Base-by-base conservation (phyloP, 2,329 filamentous ascomycete genomes). In the Phialocephala subalpina region DNA sequence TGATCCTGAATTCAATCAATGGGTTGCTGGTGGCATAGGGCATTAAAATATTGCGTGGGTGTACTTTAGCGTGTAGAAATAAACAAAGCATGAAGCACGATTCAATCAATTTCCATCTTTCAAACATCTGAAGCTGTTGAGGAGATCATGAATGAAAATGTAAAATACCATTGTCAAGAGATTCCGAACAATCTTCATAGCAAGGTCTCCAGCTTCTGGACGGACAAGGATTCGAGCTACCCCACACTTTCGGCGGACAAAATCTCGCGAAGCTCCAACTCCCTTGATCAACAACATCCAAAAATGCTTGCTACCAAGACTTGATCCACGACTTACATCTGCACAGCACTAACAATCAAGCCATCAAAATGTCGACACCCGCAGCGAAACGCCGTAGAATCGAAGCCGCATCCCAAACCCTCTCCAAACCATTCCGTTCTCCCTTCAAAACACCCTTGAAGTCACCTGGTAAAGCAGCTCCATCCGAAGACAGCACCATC, bases 391-490 rank as follows among this genome's bases (percentile, higher is more conserved):
- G 88, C 58, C 88, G 90, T 67, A 86, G 88, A 69, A 80, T 90
- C 68, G 83, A 89, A 65, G 80, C 84, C 53, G 83, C 86, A 45
- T 79, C 83, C 25, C 82, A 81, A n/a, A 84, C 85, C 7, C 84
- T 92, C 57, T 84, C 85, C 68, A 91, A 89, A 74, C 91, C 91
- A 0, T 93, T 93, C 80, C 89, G 90, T 70, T 92, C 91, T 55
- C 91, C 90, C 16, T 84, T 91, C 67, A 86, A 84, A 70, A 83
- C 81, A 42, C 80, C 81, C 33, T 67, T 70, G 56, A 71, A 74
- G 65, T 72, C 73, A 12, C 72, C 71, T 6, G 9, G 60, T 12
- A 66, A 63, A 63, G 25, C 49, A 14, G 7, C 49, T 12, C 2
- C 49, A 53, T 53, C 47, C 12, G 25, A 22, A 27, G 60, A 60